Base-by-base conservation (phyloP, 768 basidiomycete species). In the Boletellus ananiceps region DNA sequence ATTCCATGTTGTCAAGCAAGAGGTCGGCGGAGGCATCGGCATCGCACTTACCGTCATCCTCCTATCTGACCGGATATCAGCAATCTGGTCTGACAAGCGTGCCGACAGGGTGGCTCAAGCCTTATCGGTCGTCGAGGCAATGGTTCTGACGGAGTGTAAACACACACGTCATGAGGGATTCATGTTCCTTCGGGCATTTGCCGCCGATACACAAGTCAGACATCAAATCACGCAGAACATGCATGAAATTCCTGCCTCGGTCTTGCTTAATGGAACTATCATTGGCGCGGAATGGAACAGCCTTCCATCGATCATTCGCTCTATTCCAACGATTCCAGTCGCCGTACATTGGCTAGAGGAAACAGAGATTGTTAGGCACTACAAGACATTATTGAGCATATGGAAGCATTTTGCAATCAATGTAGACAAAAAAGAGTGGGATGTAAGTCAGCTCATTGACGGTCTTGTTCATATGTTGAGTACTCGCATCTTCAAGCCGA, bases 181-280 rank as follows among this genome's bases (percentile, higher is more conserved):
- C 23, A 41, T 60, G 33, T 57, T 78, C 27, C 62, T 80, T 18
- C 58, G 55, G 8, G 62, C 64, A 29, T 57, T 82, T 23, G 47
- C 73, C 23, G 69, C 69, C 7, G 40, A 50, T 45, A 4, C 46
- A 35, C 44, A 50, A 7, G 56, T 45, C 19, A 42, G 52, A 27
- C 49, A 40, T 33, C 37, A 47, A 18, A 46, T 41, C 9, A 21
- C 43, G 9, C 43, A 43, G 1, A 47, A 40, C 23, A 39, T 57
- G 40, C 49, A 56, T 39, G 50, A 69, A 36, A 51, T 55, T 7
- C 67, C 73, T 29, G 55, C 71, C 5, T 57, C 49, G 15, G 50
- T 62, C 23, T 61, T 85, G 3, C 70, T 83, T 41, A 69, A 80
- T 42, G 80, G 78, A 5, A 66, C 66, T 33, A 50, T 77, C n/a